These are phyloP conservation scores for Dunaliella sp. DNA, from an alignment of 139 green algal genomes.

Conservation along the genomic window DNA sequence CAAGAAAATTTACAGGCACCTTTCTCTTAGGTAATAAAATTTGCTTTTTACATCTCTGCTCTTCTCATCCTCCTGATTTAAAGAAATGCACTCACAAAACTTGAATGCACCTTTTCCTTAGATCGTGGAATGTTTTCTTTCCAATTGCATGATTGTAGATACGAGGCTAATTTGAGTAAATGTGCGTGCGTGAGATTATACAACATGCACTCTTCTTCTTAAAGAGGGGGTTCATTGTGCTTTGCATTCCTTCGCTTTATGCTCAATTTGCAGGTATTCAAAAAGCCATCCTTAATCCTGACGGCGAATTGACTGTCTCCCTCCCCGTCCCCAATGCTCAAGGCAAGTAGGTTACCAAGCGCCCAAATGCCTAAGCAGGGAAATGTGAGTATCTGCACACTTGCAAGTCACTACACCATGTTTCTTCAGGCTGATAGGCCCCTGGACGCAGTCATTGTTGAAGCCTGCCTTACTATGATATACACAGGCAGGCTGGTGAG, in stretches of 20 bases:
- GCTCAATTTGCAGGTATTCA: slow-evolving; percentile 2
- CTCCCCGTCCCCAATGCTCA: background rate
- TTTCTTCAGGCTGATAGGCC: too few species aligned
- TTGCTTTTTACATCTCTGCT: too few species aligned
- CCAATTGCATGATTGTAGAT: too few species aligned
- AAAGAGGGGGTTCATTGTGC: background rate
- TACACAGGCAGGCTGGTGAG: background rate
- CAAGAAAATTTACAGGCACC: too few species aligned
- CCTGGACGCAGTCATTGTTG: too few species aligned
- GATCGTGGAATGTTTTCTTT: too few species aligned
- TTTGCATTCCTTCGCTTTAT: background rate
- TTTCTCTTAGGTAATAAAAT: too few species aligned
- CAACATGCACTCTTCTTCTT: background rate
- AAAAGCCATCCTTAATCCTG: slow-evolving; percentile 32
- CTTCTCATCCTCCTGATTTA: too few species aligned
- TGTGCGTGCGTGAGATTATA: background rate
- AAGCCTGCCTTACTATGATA: background rate
- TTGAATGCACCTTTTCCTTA: too few species aligned
- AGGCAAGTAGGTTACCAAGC: background rate
- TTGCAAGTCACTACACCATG: too few species aligned
- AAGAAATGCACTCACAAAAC: too few species aligned
- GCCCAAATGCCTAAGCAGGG: background rate
- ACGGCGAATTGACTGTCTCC: slow-evolving; percentile 20
- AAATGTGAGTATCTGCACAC: background rate
- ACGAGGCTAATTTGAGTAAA: too few species aligned